Evolutionary conservation across 2,329 filamentous ascomycete species (phyloP).

Genomic region (Stachybotrys chartarum): DNA sequence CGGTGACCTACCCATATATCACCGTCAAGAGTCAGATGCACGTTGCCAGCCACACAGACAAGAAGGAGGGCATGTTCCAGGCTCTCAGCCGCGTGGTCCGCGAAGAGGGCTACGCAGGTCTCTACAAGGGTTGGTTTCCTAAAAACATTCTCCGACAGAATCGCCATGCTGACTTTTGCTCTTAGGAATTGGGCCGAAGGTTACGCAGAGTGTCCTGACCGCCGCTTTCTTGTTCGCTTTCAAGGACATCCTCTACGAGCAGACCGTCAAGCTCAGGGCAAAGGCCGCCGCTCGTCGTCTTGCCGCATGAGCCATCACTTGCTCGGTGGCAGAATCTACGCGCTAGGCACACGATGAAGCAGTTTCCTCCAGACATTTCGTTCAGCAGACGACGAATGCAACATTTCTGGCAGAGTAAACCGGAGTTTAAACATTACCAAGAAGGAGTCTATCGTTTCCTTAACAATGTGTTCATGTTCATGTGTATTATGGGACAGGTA

Average conservation of each 20-base stretch:
- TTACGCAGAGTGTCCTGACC: constrained; percentile 93
- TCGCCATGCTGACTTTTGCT: constrained; percentile 5
- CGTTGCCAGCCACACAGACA: constrained; percentile 70
- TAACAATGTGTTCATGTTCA: too few relatives aligned
- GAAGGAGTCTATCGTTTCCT: too few relatives aligned
- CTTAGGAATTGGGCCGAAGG: constrained; percentile 86
- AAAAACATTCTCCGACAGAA: neutral
- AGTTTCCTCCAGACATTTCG: too few relatives aligned
- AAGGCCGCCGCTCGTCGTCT: constrained; percentile 18
- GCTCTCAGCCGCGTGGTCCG: constrained; percentile 72
- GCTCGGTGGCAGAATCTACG: neutral
- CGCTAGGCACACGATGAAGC: too few relatives aligned
- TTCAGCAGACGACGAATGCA: too few relatives aligned
- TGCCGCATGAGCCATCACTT: neutral
- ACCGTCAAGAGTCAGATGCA: constrained; percentile 98
- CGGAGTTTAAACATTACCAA: too few relatives aligned
- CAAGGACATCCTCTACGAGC: constrained; percentile 91
- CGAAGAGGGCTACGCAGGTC: constrained; percentile 84
- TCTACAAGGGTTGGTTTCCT: constrained; percentile 73
- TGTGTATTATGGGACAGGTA: too few relatives aligned
- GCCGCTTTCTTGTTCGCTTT: constrained; percentile 96
- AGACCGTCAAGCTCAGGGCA: constrained; percentile 60
- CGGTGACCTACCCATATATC: constrained; percentile 96
- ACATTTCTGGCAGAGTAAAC: too few relatives aligned
- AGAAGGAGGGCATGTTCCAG: constrained; percentile 72